phyloP scores from a whole-genome alignment of 1,284 basidiomycete species.

The Microbotryum violaceum region DNA sequence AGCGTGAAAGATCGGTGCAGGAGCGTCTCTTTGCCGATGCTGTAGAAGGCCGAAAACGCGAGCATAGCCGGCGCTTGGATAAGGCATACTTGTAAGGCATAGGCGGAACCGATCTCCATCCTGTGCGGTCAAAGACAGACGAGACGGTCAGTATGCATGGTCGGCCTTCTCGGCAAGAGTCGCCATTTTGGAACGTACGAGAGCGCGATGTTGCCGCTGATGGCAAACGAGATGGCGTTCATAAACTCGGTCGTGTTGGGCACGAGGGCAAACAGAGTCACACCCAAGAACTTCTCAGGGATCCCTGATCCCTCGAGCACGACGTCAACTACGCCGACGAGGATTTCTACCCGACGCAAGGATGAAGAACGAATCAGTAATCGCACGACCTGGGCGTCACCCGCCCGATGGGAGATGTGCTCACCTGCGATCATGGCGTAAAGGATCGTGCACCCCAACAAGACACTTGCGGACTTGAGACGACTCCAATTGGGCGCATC shows the following conservation, averaged over 20 bases:
- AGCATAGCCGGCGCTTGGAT: constrained; percentile 99
- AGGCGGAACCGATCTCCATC: constrained; percentile 99
- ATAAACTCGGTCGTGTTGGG: constrained; percentile 99
- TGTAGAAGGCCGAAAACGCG: constrained; percentile 91
- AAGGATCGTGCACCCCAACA: constrained; percentile 79
- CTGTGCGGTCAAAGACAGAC: constrained; percentile 45
- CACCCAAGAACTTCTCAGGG: constrained; percentile 94
- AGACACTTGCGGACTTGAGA: constrained; percentile 71
- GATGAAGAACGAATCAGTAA: not conserved
- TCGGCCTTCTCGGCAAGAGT: not conserved
- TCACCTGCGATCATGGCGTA: constrained; percentile 93
- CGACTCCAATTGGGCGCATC: constrained; percentile 95
- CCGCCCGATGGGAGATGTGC: constrained; percentile 35
- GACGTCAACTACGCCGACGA: constrained; percentile 93
- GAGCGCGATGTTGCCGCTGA: constrained; percentile 94
- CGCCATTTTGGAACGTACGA: constrained; percentile 46
- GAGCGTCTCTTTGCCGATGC: constrained; percentile 60
- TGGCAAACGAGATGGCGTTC: constrained; percentile 99
- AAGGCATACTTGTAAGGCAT: constrained; percentile 94
- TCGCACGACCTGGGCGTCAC: too few relatives aligned
- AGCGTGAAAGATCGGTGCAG: constrained; percentile 71
- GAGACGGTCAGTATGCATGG: not conserved
- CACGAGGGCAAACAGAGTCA: constrained; percentile 93
- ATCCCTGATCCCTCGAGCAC: constrained; percentile 87
- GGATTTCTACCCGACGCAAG: constrained; percentile 43